Evolutionary conservation across 1,139 yeast genomes (phyloP), one percentile per base, ranked within the genome.

Genomic region (Geotrichum candidum): DNA sequence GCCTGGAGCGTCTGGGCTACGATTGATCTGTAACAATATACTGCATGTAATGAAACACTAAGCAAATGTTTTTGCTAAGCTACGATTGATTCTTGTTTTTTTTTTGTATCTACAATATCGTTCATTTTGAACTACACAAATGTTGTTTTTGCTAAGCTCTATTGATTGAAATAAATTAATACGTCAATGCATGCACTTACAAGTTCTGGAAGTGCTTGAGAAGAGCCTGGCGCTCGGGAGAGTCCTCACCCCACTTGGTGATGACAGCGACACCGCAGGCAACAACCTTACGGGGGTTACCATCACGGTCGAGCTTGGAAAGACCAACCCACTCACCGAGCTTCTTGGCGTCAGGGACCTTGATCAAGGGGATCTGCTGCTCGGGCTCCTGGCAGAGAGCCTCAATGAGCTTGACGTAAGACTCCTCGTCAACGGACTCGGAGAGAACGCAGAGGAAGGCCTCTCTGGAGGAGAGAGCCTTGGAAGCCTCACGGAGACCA

Each of bases 251-350:
- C 98, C 98, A 94, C 95, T 90, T 88, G 87, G 90, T 91, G 86
- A 94, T 91, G 77, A 94, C 99, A 78, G 94, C 98, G 82, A 96
- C 94, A 76, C 98, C 92, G 82, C 97, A 96, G 84, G 98, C 99
- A 80, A 95, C 99, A 76, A 94, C 98, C 91, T 94, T 94, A 87
- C 98, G 91, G 84, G 98, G 97, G 86, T 92, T 91, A 84, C 99
- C 99, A 77, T 94, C 99, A 85, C 97, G 91, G 96, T 94, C 99
- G 77, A 94, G 88, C 84, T 91, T 94, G 85, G 97, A 95, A 75
- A 94, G 87, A 87, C 99, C 99, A 77, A 98, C 99, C 99, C 99
- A 94, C 86, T 94, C 98, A 86, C 99, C 99, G 79, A 94, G 88
- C 85, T 90, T 90, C 88, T 94, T 94, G 79, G 98, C 97, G 80